These are phyloP conservation scores for Ceratobasidium sp. DNA, from an alignment of 1,284 basidiomycete species.

Conservation along the genomic window DNA sequence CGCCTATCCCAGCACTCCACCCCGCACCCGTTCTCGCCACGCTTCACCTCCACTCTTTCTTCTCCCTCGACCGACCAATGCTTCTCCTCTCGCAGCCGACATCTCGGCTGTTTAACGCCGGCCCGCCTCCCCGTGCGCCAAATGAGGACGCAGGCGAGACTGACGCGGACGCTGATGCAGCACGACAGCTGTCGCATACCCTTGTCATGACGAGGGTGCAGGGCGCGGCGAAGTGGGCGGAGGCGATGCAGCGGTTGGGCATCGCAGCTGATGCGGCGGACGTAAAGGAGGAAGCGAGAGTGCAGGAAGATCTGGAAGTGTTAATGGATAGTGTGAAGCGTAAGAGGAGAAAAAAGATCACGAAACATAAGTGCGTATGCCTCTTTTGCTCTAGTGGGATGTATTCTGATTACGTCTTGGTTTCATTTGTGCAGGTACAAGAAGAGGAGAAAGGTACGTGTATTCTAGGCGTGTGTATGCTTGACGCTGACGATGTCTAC, in stretches of 20 bases:
- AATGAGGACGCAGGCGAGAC: slow-evolving; percentile 39
- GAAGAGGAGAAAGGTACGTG: slow-evolving; percentile 55
- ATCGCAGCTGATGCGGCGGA: slow-evolving; percentile 40
- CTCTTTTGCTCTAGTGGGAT: background rate
- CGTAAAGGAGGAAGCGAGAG: slow-evolving; percentile 42
- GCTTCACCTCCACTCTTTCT: slow-evolving; percentile 49
- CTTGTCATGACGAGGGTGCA: slow-evolving; percentile 48
- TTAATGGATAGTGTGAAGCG: slow-evolving; percentile 55
- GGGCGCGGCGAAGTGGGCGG: slow-evolving; percentile 42
- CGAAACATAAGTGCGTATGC: slow-evolving; percentile 55
- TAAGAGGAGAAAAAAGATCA: slow-evolving; percentile 57
- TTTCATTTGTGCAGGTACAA: slow-evolving; percentile 52
- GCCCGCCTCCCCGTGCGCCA: slow-evolving; percentile 10
- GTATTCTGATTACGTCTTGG: slow-evolving; percentile 14
- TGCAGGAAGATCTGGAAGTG: slow-evolving; percentile 47
- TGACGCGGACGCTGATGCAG: slow-evolving; percentile 48
- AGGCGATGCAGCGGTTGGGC: slow-evolving; percentile 43
- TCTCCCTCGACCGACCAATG: slow-evolving; percentile 49
- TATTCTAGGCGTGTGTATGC: slow-evolving; percentile 17
- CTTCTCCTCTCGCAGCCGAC: slow-evolving; percentile 48
- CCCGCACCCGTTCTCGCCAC: slow-evolving; percentile 47
- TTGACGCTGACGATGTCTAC: slow-evolving; percentile 31
- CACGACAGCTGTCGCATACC: slow-evolving; percentile 46
- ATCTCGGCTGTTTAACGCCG: slow-evolving; percentile 45
- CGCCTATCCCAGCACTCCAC: slow-evolving; percentile 46